Evolutionary conservation across 1,139 yeast genomes (phyloP).

Genomic region (Blastobotrys arbuscula): DNA sequence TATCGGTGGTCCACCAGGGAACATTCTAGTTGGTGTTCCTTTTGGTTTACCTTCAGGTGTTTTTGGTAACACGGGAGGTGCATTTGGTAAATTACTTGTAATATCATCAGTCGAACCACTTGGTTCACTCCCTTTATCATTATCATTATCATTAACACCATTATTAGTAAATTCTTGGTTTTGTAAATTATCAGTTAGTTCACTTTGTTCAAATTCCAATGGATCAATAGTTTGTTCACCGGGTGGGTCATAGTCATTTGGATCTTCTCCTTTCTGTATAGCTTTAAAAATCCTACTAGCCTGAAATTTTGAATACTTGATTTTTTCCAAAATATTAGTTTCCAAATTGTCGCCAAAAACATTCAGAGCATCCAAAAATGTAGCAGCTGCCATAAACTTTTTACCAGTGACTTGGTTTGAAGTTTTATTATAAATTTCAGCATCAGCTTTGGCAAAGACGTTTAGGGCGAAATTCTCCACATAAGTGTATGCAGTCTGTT

Average conservation of each 20-base stretch:
- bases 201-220: constrained; percentile 15
- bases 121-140: not conserved
- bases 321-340: constrained; percentile 36
- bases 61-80: constrained; percentile 20
- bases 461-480: constrained; percentile 57
- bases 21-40: constrained; percentile 11
- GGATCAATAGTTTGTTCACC: constrained; percentile 26
- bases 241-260: constrained; percentile 41
- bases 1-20: constrained; percentile 13
- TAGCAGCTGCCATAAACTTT: constrained; percentile 45
- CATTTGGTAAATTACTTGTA: constrained; percentile 13
- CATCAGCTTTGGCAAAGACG: constrained; percentile 52
- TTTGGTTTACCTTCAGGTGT: constrained; percentile 15
- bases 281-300: constrained; percentile 50
- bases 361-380: constrained; percentile 43
- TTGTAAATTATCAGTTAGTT: constrained; percentile 24
- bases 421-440: constrained; percentile 39
- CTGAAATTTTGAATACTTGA: constrained; percentile 54
- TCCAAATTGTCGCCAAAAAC: constrained; percentile 33
- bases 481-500: constrained; percentile 50
- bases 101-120: not conserved
- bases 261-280: constrained; percentile 44
- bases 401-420: constrained; percentile 41
- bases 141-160: constrained; percentile 18
- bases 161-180: too few species aligned